Conservation (phyloP, 495 filamentous ascomycete species). For the Neurospora sp. region DNA sequence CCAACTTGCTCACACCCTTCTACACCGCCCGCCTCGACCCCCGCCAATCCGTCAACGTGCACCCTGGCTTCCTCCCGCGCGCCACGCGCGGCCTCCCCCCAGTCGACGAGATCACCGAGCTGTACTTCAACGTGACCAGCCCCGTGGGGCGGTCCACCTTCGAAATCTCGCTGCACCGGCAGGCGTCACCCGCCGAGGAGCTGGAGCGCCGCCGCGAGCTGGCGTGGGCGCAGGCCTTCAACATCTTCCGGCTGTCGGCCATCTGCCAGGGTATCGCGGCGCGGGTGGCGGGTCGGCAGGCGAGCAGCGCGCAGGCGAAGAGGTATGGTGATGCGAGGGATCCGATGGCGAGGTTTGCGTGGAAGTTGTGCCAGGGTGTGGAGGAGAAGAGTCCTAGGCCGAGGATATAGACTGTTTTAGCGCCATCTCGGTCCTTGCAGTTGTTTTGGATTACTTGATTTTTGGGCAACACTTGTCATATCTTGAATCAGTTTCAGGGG, state of each 20-base stretch:
- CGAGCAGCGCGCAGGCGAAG: conserved; percentile 71
- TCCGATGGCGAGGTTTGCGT: conserved; percentile 63
- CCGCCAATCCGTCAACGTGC: conserved; percentile 17
- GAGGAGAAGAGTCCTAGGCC: background rate
- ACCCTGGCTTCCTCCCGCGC: conserved; percentile 48
- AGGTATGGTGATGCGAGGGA: conserved; percentile 56
- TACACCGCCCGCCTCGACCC: conserved; percentile 29
- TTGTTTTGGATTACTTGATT: background rate
- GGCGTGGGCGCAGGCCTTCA: conserved; percentile 56
- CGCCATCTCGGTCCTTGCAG: background rate
- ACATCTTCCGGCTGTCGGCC: conserved; percentile 52
- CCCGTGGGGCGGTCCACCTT: conserved; percentile 41
- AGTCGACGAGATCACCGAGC: conserved; percentile 55
- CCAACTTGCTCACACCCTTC: conserved; percentile 68
- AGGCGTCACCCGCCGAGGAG: conserved; percentile 28
- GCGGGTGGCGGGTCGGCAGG: conserved; percentile 72
- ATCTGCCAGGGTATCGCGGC: conserved; percentile 95
- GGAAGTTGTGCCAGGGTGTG: conserved; percentile 38
- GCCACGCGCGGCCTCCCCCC: conserved; percentile 64
- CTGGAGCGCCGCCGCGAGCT: conserved; percentile 37
- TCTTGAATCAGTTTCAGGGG: background rate
- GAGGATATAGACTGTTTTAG: background rate
- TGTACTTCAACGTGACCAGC: conserved; percentile 66
- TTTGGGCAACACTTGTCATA: background rate
- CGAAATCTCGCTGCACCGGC: conserved; percentile 12